Base-by-base conservation (phyloP, 352 stramenopile species). In the Phytophthora rubi region DNA sequence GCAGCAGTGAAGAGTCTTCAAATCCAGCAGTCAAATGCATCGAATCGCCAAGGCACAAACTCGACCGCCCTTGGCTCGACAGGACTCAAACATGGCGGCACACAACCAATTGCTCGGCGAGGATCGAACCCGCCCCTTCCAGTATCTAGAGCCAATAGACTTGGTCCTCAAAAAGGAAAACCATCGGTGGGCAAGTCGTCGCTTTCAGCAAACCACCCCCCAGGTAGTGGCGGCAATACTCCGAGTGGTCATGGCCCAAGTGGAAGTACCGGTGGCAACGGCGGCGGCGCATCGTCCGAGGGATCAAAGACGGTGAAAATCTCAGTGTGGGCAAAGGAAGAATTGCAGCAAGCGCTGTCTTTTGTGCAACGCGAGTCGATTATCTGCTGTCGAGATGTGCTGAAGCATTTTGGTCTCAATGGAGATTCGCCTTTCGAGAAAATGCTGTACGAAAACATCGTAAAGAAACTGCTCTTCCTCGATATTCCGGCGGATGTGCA, bases 1-100 rank as follows among this genome's bases (percentile, higher is more conserved):
- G 75, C 89, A 28, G 84, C 87, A 12, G 89, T 96, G 21, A 94
- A 94, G 58, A 96, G 85, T 32, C 73, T 96, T n/a, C 87, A 96
- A 63, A 89, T 96, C 26, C 87, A 94, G 51, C 85, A 92, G 57
- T 87, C 81, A 3, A 93, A 86, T 67, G 60, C 71, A 6, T 49
- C 57, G 6, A 79, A 73, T 10, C 75, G 79, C 47, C 78, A 83
- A 56, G 62, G 69, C 3, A 55, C 77, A 37, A 71, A 73, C 16
- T 70, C 78, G 1, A 78, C 56, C 59, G 33, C 68, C 15, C 56
- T 88, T 9, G 73, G 75, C 3, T 77, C 58, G n/a, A 62, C 76
- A 28, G 71, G 74, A 23, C 76, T 84, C n/a, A 91, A 87, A 51
- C 77, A 82, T 54, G 70, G 75, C 16, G 80, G 75, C 4, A 76